phyloP scores from a whole-genome alignment of 192 early-diverging fungal genomes.

The Linnemannia zychae region DNA sequence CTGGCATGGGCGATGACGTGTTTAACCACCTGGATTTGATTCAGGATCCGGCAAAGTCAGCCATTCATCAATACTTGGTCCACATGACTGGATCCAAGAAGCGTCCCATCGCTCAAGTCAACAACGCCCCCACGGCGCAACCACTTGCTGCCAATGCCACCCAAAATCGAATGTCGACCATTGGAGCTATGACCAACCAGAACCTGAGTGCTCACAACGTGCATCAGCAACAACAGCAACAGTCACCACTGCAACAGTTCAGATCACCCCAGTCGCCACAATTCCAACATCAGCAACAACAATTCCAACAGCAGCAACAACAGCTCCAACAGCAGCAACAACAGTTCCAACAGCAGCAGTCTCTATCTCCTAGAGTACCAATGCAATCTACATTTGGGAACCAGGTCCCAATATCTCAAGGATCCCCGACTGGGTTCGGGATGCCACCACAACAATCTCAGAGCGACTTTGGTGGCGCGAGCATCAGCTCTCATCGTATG shows the following conservation, averaged over 20 bases:
- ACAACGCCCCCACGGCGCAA: slow-evolving; percentile 26
- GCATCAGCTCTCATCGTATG: slow-evolving; percentile 22
- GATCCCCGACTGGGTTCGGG: slow-evolving; percentile 13
- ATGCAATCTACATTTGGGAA: slow-evolving; percentile 27
- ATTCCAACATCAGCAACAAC: slow-evolving; percentile 25
- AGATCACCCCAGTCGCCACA: slow-evolving; percentile 32
- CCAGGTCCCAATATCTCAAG: slow-evolving; percentile 10
- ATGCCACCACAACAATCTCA: slow-evolving; percentile 16
- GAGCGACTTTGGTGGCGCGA: slow-evolving; percentile 19
- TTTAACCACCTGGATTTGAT: slow-evolving; percentile 73
- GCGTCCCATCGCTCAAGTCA: slow-evolving; percentile 37
- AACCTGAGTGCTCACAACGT: slow-evolving; percentile 21
- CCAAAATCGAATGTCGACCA: slow-evolving; percentile 28
- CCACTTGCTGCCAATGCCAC: slow-evolving; percentile 17
- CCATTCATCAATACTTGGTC: slow-evolving; percentile 74
- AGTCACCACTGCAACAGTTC: background rate
- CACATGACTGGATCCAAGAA: slow-evolving; percentile 68
- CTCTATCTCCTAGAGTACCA: slow-evolving; percentile 23
- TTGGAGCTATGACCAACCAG: slow-evolving; percentile 41
- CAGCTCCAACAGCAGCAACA: slow-evolving; percentile 28
- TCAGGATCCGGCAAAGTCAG: slow-evolving; percentile 71
- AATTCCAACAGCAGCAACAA: slow-evolving; percentile 29
- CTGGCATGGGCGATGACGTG: slow-evolving; percentile 72
- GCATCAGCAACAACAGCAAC: slow-evolving; percentile 43
- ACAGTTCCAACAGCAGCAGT: slow-evolving; percentile 18